Percentiles rank a stretch among this genome's conserved stretches.
These are phyloP conservation scores for Pyrenochaeta sp. DNA, from an alignment of 2,329 filamentous ascomycete genomes.

Conservation along the genomic window DNA sequence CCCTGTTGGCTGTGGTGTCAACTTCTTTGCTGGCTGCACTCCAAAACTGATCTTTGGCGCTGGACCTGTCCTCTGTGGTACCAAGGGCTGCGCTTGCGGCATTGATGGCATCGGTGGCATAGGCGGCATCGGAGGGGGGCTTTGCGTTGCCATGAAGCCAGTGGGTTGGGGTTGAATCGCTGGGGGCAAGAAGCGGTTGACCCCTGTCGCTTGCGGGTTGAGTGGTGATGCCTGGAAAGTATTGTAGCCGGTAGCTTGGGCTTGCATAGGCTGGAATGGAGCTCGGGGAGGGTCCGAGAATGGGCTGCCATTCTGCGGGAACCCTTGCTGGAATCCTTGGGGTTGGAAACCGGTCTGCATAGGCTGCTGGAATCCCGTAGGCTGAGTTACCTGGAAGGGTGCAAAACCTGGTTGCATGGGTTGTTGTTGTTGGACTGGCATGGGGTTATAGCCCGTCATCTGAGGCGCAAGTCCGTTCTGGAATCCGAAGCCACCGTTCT, in stretches of 20 bases:
- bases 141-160: conserved; percentile 58
- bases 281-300: conserved; percentile 62
- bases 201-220: conserved; percentile 63
- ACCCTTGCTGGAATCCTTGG: conserved; percentile 53
- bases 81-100: conserved; percentile 67
- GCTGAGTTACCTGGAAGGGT: conserved; percentile 56
- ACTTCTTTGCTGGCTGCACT: conserved; percentile 74
- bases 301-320: conserved; percentile 59
- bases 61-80: conserved; percentile 83
- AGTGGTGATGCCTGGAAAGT: conserved; percentile 48
- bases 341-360: conserved; percentile 58
- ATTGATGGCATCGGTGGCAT: conserved; percentile 63
- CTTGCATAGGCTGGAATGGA: conserved; percentile 49
- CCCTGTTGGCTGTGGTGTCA: conserved; percentile 86
- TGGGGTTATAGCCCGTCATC: conserved; percentile 45
- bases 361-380: conserved; percentile 50
- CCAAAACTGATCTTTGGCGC: conserved; percentile 90
- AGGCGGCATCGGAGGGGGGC: conserved; percentile 66
- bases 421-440: conserved; percentile 50
- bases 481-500: conserved; percentile 40
- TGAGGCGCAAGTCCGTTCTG: conserved; percentile 50
- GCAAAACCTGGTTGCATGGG: conserved; percentile 50
- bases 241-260: conserved; percentile 51
- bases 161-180: conserved; percentile 62
- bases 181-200: conserved; percentile 56